A percentile compares a stretch with the other conserved stretches of the same genome.
Evolutionary conservation across 345 rosid species (phyloP).

Genomic region (Pseudoturritis turrita): DNA sequence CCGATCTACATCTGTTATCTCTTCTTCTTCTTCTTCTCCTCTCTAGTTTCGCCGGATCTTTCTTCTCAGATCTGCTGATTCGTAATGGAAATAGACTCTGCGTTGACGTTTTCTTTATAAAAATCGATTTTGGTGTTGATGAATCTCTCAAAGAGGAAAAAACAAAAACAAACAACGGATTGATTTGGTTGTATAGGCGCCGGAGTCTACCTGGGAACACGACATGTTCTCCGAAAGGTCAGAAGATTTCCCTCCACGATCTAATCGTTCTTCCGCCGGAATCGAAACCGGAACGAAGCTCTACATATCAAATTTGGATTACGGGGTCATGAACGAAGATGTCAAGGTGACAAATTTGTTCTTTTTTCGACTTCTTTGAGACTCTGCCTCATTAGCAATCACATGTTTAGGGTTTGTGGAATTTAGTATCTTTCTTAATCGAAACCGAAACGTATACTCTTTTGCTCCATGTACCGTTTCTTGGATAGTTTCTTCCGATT

Average conservation of each 20-base stretch:
- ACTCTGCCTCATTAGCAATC: background rate
- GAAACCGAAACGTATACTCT: background rate
- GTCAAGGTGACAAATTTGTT: slow-evolving; percentile 48
- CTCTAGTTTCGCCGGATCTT: slow-evolving; percentile 14
- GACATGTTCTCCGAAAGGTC: slow-evolving; percentile 58
- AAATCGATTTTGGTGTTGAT: slow-evolving; percentile 17
- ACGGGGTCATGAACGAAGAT: slow-evolving; percentile 94
- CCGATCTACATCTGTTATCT: slow-evolving; percentile 9
- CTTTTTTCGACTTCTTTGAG: background rate
- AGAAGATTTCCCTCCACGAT: slow-evolving; percentile 29
- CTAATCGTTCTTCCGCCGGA: slow-evolving; percentile 46
- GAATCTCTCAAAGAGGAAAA: slow-evolving; percentile 17
- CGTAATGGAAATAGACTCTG: background rate
- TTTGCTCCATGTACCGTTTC: background rate
- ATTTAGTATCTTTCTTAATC: background rate
- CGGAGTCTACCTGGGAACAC: slow-evolving; percentile 86
- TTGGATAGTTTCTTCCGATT: background rate
- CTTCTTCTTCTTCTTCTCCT: slow-evolving; percentile 16
- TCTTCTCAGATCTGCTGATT: slow-evolving; percentile 28
- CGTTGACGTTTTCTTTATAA: slow-evolving; percentile 9
- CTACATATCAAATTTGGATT: slow-evolving; percentile 81
- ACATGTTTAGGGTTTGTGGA: background rate
- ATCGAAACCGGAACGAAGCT: slow-evolving; percentile 97
- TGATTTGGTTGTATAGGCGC: slow-evolving; percentile 59
- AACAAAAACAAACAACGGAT: slow-evolving; percentile 28